phyloP scores from a whole-genome alignment of 2,329 filamentous ascomycete species.

The Pseudogymnoascus sp. region DNA sequence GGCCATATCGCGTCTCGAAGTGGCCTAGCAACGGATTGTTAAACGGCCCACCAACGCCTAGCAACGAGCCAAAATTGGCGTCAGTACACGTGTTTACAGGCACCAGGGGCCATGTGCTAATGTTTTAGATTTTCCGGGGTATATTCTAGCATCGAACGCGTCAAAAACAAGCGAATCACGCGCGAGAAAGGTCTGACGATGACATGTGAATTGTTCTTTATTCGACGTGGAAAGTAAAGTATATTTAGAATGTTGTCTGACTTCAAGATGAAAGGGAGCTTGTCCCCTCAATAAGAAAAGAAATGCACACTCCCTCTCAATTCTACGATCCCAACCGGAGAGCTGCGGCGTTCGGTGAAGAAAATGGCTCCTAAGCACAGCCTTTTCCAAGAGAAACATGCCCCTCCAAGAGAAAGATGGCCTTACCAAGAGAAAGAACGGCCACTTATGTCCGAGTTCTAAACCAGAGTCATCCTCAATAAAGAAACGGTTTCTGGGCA shows the following conservation, averaged over 20 bases:
- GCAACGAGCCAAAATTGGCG: not conserved
- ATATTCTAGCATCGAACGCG: not conserved
- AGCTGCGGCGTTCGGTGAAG: not conserved
- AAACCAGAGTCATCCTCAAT: not conserved
- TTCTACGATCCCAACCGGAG: not conserved
- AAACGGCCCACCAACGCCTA: not conserved
- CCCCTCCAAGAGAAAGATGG: too few species aligned
- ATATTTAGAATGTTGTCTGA: not conserved
- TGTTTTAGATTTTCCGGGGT: conserved; percentile 6
- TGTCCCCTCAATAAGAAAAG: not conserved
- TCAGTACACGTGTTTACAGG: conserved; percentile 5
- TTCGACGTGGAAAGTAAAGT: not conserved
- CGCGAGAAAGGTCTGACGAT: not conserved
- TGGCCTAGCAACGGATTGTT: not conserved
- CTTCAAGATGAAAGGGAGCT: not conserved
- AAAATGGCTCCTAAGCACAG: not conserved
- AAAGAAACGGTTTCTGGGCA: not conserved
- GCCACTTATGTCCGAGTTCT: not conserved
- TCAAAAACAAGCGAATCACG: conserved; percentile 4
- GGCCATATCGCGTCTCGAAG: not conserved
- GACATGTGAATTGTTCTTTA: not conserved
- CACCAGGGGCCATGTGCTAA: not conserved
- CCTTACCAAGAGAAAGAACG: not conserved
- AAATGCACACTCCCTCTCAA: too few species aligned
- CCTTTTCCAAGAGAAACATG: not conserved